These are phyloP conservation scores for Rubus parviflorus DNA, from an alignment of 306 rosid genomes.

Conservation along the genomic window DNA sequence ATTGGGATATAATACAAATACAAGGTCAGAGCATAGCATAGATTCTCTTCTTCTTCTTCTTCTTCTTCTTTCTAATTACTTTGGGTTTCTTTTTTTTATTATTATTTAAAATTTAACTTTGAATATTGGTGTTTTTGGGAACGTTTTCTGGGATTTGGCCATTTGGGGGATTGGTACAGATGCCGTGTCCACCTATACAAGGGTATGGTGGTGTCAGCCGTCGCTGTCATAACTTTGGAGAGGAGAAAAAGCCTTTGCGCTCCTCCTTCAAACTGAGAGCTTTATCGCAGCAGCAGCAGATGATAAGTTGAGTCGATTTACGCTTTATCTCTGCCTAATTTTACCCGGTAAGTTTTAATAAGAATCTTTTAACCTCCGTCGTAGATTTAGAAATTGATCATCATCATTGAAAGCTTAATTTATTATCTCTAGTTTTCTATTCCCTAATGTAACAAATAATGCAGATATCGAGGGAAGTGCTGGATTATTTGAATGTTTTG, in stretches of 20 bases:
- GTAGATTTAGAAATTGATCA: too few relatives aligned
- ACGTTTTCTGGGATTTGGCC: background rate
- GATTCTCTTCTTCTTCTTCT: background rate
- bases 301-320: background rate
- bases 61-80: background rate
- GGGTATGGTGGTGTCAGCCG: background rate
- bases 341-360: too few relatives aligned
- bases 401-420: too few relatives aligned
- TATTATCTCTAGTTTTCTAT: too few relatives aligned
- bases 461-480: too few relatives aligned
- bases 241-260: background rate
- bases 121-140: background rate
- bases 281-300: background rate
- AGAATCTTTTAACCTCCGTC: too few relatives aligned
- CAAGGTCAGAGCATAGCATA: background rate
- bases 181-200: slow-evolving; percentile 60
- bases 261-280: background rate
- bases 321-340: background rate
- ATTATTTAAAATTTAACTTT: background rate
- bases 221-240: slow-evolving; percentile 2
- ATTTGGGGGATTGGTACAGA: slow-evolving; percentile 15
- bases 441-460: too few relatives aligned
- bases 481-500: too few relatives aligned
- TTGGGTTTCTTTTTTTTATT: background rate
- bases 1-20: background rate